Conservation (phyloP, 331 rosid species). For the Malus hybrid region DNA sequence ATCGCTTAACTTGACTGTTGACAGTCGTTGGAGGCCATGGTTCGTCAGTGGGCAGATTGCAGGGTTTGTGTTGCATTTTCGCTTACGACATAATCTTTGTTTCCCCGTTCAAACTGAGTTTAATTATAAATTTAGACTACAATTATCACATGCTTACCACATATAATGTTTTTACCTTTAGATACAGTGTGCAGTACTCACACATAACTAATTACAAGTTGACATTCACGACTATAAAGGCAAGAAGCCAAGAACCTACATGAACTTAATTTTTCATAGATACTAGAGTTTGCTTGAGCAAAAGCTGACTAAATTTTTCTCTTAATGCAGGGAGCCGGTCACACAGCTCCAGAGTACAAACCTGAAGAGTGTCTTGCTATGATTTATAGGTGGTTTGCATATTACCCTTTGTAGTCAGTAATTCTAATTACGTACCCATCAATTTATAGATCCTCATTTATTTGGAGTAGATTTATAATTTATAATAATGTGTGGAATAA, state of each 20-base stretch:
- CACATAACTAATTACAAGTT: background rate
- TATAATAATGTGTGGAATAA: too few species aligned
- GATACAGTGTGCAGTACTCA: constrained; percentile 5
- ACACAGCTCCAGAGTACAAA: constrained; percentile 3
- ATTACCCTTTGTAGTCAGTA: constrained; percentile 16
- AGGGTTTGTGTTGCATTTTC: background rate
- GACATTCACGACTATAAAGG: constrained; percentile 12
- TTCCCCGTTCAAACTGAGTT: background rate
- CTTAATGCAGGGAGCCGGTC: constrained; percentile 16
- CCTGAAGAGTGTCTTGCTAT: constrained; percentile 32
- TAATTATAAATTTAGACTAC: background rate
- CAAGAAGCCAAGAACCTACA: background rate
- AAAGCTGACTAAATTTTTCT: background rate
- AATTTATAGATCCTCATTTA: too few species aligned
- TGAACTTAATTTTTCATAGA: background rate
- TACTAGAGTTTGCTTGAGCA: background rate
- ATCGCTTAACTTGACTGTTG: constrained; percentile 4
- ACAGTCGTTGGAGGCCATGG: constrained; percentile 13
- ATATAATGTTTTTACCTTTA: background rate
- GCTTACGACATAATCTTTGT: too few species aligned
- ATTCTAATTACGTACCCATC: background rate
- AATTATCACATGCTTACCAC: too few species aligned
- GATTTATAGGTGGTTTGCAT: constrained; percentile 35
- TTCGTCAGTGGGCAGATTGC: background rate
- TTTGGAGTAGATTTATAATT: too few species aligned